phyloP scores from a whole-genome alignment of 2,329 filamentous ascomycete genomes.

The Celoporthe dispersa region DNA sequence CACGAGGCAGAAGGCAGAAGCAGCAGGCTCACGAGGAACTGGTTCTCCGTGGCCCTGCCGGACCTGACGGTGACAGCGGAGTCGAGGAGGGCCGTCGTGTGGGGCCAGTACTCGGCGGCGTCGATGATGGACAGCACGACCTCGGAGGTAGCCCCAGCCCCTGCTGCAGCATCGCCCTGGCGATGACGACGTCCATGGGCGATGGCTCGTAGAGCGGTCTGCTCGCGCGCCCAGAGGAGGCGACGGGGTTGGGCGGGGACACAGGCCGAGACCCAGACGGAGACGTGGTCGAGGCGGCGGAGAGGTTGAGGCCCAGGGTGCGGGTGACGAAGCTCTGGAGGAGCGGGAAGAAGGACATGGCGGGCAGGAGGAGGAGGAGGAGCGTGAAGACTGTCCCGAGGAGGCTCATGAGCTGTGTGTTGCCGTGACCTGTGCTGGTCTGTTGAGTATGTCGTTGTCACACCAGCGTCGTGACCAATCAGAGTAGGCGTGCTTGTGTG shows the following conservation, averaged over 20 bases:
- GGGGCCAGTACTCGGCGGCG: conserved; percentile 66
- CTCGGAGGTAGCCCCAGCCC: conserved; percentile 54
- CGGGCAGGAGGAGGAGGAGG: conserved; percentile 8
- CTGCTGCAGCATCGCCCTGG: conserved; percentile 52
- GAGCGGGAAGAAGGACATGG: conserved; percentile 24
- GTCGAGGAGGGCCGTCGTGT: conserved; percentile 44
- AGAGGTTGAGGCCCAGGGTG: not conserved
- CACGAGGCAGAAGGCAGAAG: not conserved
- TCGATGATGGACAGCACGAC: conserved; percentile 62
- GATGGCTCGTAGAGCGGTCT: conserved; percentile 40
- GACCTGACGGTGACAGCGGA: conserved; percentile 14
- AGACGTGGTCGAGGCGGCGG: not conserved
- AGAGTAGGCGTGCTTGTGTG: not conserved
- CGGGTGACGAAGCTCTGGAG: conserved; percentile 10
- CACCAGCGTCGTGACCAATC: not conserved
- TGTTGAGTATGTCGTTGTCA: not conserved
- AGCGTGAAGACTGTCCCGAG: conserved; percentile 11
- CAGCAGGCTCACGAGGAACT: conserved; percentile 45
- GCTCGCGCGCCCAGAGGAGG: not conserved
- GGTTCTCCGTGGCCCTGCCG: conserved; percentile 37
- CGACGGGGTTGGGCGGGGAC: not conserved
- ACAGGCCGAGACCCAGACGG: not conserved
- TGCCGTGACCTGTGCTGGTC: not conserved
- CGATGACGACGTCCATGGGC: conserved; percentile 53
- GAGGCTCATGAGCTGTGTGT: conserved; percentile 8